These are phyloP conservation scores for Monosporascus sp. DNA, from an alignment of 2,329 filamentous ascomycete species.

Conservation along the genomic window DNA sequence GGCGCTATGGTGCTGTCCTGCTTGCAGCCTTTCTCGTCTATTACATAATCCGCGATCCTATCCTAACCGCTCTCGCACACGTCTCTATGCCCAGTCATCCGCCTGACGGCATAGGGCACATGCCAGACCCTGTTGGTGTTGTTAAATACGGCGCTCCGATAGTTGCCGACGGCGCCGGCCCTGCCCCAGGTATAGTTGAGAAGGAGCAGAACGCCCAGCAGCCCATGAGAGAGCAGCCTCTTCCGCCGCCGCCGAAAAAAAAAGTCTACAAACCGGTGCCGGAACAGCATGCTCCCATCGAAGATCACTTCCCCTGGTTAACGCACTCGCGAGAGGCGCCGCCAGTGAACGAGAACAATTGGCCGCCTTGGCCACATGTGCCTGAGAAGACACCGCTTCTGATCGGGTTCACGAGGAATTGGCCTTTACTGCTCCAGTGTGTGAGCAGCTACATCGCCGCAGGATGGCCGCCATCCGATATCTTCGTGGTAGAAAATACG, in stretches of 20 bases:
- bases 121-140: slow-evolving; percentile 8
- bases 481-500: slow-evolving; percentile 51
- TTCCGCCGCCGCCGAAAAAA: slow-evolving; percentile 6
- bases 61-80: slow-evolving; percentile 3
- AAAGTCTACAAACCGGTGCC: slow-evolving; percentile 29
- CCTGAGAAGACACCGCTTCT: slow-evolving; percentile 34
- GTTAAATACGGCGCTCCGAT: neutral
- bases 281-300: slow-evolving; percentile 21
- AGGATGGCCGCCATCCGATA: slow-evolving; percentile 48
- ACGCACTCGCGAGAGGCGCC: slow-evolving; percentile 21
- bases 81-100: neutral
- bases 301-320: slow-evolving; percentile 34
- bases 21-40: slow-evolving; percentile 25
- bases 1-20: slow-evolving; percentile 25
- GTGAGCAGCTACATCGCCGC: slow-evolving; percentile 48
- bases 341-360: slow-evolving; percentile 26
- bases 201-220: neutral
- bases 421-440: slow-evolving; percentile 45
- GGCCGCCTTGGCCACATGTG: slow-evolving; percentile 27
- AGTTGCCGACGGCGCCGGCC: neutral
- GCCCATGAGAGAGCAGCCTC: neutral
- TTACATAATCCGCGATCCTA: slow-evolving; percentile 23
- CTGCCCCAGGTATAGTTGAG: neutral
- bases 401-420: slow-evolving; percentile 50
- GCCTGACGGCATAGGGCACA: neutral